A percentile compares a stretch with the other conserved stretches of the same genome.
These are phyloP conservation scores for Lentinula boryana DNA, from an alignment of 768 basidiomycete genomes.

Conservation along the genomic window DNA sequence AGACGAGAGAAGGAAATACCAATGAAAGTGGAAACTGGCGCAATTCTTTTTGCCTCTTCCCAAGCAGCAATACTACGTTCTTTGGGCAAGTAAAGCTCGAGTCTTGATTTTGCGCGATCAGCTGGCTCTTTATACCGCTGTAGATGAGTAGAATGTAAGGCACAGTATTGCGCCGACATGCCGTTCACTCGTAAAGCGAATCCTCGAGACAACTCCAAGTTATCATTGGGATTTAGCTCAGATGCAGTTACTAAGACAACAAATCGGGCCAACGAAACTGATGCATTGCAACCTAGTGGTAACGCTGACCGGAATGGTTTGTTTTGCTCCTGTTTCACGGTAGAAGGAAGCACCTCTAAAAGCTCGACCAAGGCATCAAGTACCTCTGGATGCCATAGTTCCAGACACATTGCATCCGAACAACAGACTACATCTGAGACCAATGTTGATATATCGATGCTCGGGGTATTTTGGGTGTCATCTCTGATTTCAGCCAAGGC, in stretches of 20 bases:
- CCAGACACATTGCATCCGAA: conserved; percentile 54
- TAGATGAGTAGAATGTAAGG: conserved; percentile 33
- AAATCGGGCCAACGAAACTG: conserved; percentile 54
- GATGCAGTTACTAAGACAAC: conserved; percentile 69
- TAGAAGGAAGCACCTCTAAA: conserved; percentile 25
- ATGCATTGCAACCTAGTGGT: conserved; percentile 49
- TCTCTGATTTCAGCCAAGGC: conserved; percentile 48
- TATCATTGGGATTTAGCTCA: conserved; percentile 73
- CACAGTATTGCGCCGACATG: conserved; percentile 50
- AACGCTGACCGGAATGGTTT: conserved; percentile 32
- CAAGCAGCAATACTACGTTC: conserved; percentile 44
- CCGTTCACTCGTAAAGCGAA: conserved; percentile 50
- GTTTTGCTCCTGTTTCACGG: neutral
- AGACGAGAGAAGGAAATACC: conserved; percentile 41
- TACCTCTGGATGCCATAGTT: conserved; percentile 62
- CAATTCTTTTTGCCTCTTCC: conserved; percentile 28
- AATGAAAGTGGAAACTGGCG: conserved; percentile 28
- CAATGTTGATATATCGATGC: conserved; percentile 35
- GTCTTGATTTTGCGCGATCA: conserved; percentile 37
- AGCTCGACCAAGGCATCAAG: conserved; percentile 49
- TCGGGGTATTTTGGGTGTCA: conserved; percentile 31
- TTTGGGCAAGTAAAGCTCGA: conserved; percentile 47
- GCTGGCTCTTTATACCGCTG: conserved; percentile 28
- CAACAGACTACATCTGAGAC: conserved; percentile 41
- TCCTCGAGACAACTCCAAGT: conserved; percentile 62